Percentiles rank a stretch among this genome's conserved stretches.
Evolutionary conservation across 306 rosid species (phyloP).

Genomic region (Mimosa pudica): DNA sequence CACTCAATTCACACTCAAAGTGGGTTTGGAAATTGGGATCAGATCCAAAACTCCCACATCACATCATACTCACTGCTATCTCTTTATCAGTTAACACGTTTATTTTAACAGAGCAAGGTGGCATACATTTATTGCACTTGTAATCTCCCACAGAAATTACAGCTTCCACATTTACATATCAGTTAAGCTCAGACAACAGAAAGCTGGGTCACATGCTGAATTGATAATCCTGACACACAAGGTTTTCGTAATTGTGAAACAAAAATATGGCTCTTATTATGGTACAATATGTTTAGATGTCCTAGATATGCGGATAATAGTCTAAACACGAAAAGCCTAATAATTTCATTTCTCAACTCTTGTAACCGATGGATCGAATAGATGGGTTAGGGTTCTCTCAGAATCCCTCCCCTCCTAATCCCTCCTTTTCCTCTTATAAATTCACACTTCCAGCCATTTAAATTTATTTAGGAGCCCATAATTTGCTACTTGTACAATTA

Average conservation of each 20-base stretch:
- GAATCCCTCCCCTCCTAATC: no score
- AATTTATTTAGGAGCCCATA: no score
- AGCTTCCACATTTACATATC: not conserved
- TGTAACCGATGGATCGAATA: conserved; percentile 49
- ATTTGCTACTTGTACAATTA: no score
- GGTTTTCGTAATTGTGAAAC: not conserved
- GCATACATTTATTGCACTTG: not conserved
- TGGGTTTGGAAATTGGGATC: conserved; percentile 14
- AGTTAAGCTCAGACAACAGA: not conserved
- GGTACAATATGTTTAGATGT: not conserved
- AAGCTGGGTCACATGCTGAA: not conserved
- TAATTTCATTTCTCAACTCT: conserved; percentile 67
- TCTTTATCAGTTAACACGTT: not conserved
- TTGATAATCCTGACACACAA: not conserved
- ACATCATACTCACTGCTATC: not conserved
- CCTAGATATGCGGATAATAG: not conserved
- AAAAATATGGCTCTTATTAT: not conserved
- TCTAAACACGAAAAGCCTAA: conserved; percentile 5
- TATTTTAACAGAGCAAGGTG: not conserved
- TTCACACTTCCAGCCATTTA: no score
- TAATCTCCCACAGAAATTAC: not conserved
- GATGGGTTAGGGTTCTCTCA: no score
- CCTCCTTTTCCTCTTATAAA: no score
- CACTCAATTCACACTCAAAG: conserved; percentile 12
- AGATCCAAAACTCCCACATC: conserved; percentile 27